These are phyloP conservation scores for Casuarina cunninghamiana DNA, from an alignment of 306 rosid genomes.

Conservation along the genomic window DNA sequence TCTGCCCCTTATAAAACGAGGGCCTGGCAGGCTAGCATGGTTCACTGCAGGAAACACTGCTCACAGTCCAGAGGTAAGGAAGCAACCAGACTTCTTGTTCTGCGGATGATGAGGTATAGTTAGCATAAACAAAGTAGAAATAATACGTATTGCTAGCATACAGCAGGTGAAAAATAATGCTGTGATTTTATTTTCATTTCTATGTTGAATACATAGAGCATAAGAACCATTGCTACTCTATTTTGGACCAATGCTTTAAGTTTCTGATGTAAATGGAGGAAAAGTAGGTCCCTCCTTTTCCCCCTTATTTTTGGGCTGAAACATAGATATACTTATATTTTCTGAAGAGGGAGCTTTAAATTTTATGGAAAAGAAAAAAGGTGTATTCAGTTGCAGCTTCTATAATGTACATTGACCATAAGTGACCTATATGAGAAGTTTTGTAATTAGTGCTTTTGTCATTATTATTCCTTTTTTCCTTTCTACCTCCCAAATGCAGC, in stretches of 20 bases:
- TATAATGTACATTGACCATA: not conserved
- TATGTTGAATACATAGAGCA: not conserved
- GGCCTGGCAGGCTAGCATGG: constrained; percentile 11
- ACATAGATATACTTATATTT: not conserved
- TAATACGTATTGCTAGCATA: not conserved
- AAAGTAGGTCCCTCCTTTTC: not conserved
- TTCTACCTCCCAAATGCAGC: not conserved
- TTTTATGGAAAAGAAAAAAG: not conserved
- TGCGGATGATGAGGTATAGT: constrained; percentile 29
- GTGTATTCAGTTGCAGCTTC: not conserved
- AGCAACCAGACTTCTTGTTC: constrained; percentile 22
- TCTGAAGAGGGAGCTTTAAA: not conserved
- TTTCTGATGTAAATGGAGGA: not conserved
- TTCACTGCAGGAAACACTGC: not conserved
- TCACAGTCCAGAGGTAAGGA: constrained; percentile 16
- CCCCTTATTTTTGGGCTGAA: not conserved
- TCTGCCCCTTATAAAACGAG: not conserved
- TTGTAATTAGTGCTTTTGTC: not conserved
- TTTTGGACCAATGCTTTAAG: not conserved
- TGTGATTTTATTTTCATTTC: not conserved
- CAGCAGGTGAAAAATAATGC: not conserved
- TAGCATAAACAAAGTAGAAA: constrained; percentile 2
- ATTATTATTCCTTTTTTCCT: not conserved
- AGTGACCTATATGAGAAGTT: not conserved
- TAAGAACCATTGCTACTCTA: not conserved